Conservation (phyloP, 2,329 filamentous ascomycete species). For the Nannizziopsis barbatae region DNA sequence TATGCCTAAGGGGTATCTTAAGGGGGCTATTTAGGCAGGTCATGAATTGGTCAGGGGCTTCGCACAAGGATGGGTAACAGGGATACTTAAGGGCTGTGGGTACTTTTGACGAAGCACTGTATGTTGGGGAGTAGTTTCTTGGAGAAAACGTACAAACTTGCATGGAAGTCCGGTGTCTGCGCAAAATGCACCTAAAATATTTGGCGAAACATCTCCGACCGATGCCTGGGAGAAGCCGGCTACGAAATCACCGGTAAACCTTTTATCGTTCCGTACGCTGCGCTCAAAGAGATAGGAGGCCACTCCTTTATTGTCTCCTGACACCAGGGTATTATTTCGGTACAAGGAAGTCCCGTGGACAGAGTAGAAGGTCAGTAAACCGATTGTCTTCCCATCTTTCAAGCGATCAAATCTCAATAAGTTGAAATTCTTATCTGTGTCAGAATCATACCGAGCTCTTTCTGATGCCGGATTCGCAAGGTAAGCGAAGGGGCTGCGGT, state of each 20-base stretch:
- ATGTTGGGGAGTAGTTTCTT: too few species aligned
- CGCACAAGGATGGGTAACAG: too few species aligned
- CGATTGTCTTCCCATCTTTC: slow-evolving; percentile 64
- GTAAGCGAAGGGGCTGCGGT: slow-evolving; percentile 80
- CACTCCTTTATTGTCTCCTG: slow-evolving; percentile 95
- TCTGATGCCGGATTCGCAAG: slow-evolving; percentile 72
- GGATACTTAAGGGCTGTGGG: too few species aligned
- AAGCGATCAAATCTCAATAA: slow-evolving; percentile 65
- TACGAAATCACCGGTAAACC: slow-evolving; percentile 58
- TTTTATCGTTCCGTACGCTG: slow-evolving; percentile 44
- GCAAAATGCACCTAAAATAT: slow-evolving; percentile 77
- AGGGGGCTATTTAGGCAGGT: too few species aligned
- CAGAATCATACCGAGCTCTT: slow-evolving; percentile 52
- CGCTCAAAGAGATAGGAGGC: slow-evolving; percentile 77
- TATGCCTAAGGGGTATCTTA: too few species aligned
- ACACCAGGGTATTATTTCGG: slow-evolving; percentile 80
- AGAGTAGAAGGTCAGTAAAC: slow-evolving; percentile 80
- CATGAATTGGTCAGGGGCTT: too few species aligned
- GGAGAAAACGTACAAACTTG: slow-evolving; percentile 23
- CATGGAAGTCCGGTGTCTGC: slow-evolving; percentile 58
- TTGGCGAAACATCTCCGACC: slow-evolving; percentile 83
- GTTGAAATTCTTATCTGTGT: slow-evolving; percentile 67
- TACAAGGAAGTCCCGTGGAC: slow-evolving; percentile 86
- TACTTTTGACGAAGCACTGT: too few species aligned
- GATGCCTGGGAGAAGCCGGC: slow-evolving; percentile 88